phyloP scores from a whole-genome alignment of 441 rosid genomes.

The Mallotus repandus region DNA sequence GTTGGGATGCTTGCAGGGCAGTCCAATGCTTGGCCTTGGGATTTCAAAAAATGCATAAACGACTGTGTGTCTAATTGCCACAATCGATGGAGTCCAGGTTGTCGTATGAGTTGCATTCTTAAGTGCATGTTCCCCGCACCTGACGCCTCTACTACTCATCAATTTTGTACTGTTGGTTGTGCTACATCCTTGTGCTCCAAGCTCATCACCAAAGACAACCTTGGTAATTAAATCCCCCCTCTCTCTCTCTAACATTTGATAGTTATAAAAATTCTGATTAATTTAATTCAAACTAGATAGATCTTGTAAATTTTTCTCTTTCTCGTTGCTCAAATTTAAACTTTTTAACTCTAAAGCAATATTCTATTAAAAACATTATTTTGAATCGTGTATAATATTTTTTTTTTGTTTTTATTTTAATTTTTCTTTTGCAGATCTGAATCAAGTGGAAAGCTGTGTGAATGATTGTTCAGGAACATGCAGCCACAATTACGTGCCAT shows the following conservation, averaged over 20 bases:
- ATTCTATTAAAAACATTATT: too few species aligned
- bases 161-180: slow-evolving; percentile 10
- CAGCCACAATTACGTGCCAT: not conserved
- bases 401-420: not conserved
- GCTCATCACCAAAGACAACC: not conserved
- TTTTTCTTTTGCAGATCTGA: not conserved
- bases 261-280: too few species aligned
- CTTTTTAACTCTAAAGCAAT: too few species aligned
- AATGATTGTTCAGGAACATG: slow-evolving; percentile 7
- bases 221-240: not conserved
- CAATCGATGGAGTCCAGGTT: not conserved
- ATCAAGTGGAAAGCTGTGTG: not conserved
- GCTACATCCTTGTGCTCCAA: slow-evolving; percentile 15
- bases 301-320: too few species aligned
- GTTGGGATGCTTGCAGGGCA: not conserved
- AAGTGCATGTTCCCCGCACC: slow-evolving; percentile 3
- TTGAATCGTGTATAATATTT: not conserved
- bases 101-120: not conserved
- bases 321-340: too few species aligned
- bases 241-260: not conserved
- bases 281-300: too few species aligned
- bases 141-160: not conserved
- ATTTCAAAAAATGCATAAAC: not conserved
- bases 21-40: not conserved
- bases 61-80: not conserved